Base-by-base conservation (phyloP, 495 filamentous ascomycete genomes). In the Penicillium samsonianum region DNA sequence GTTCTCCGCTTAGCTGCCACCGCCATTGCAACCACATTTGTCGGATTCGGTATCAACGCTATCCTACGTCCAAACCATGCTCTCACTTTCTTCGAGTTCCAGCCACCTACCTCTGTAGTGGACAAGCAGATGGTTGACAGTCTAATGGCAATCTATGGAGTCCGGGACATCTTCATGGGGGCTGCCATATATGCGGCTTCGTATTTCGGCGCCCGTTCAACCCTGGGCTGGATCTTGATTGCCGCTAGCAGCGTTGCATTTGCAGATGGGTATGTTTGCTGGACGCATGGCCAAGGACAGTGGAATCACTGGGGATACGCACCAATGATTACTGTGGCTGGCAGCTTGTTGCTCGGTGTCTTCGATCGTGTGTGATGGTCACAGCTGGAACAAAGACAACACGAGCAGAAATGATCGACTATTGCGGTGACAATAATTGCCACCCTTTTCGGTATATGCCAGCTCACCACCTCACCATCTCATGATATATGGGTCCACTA, bases 251-350 rank as follows among this genome's bases (percentile, higher is more conserved):
- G 73, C 57, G 72, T 81, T 11, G 80, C 80, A 12, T 64, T 68
- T 45, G 75, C 62, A 6, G 80, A 85, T 71, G 81, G 82, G 0
- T 47, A 52, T 10, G 67, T 82, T 4, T 78, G 75, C 33, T 72
- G 68, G 59, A 65, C 37, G 5, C 62, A 75, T 47, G 76, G 75
- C 10, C 58, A 68, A 26, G 81, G 79, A 20, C 63, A 82, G 59
- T 78, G 77, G 81, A 76, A 72, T 64, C 82, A 84, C 62, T 85
- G 80, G 79, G 73, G 76, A 7, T 83, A 84, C 71, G 80, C 78
- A 20, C 78, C 77, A 14, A 48, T 78, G 47, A 50, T 79, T 25
- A 58, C 64, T 14, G 55, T 62, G 12, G 60, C 77, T 42, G 78
- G 76, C 28, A 61, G 51, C 45, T 33, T 72, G 64, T 55, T 73